These are phyloP conservation scores for Neophaeococcomyces mojaviensis DNA, from an alignment of 2,329 filamentous ascomycete genomes.

Conservation along the genomic window DNA sequence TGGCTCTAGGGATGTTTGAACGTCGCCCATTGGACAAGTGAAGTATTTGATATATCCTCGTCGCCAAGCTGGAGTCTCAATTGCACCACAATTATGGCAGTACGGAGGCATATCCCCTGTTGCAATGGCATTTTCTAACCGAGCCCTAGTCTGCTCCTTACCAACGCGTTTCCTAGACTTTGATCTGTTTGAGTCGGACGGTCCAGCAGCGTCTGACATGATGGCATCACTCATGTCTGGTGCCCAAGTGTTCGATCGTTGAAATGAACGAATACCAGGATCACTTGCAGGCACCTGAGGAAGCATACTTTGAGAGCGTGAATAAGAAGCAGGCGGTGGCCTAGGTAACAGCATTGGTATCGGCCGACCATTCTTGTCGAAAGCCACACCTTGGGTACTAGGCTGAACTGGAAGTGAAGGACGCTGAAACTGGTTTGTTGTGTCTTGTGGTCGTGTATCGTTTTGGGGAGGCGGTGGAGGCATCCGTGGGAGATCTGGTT, in stretches of 20 bases:
- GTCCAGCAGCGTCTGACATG: slow-evolving; percentile 32
- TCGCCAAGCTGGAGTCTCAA: slow-evolving; percentile 94
- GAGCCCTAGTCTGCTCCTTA: slow-evolving; percentile 55
- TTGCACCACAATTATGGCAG: slow-evolving; percentile 87
- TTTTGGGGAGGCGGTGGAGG: slow-evolving; percentile 1
- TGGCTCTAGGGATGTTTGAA: slow-evolving; percentile 65
- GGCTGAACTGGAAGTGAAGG: neutral
- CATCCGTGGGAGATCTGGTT: slow-evolving; percentile 9
- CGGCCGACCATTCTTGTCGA: slow-evolving; percentile 7
- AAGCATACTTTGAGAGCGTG: slow-evolving; percentile 4
- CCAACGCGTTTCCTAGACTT: slow-evolving; percentile 55
- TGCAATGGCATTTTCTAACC: slow-evolving; percentile 54
- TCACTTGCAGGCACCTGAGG: slow-evolving; percentile 44
- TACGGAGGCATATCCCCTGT: slow-evolving; percentile 79
- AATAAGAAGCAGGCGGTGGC: slow-evolving; percentile 9
- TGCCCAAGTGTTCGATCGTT: slow-evolving; percentile 39
- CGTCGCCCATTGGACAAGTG: slow-evolving; percentile 60
- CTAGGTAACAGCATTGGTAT: slow-evolving; percentile 13
- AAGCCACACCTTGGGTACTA: neutral
- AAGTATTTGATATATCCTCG: slow-evolving; percentile 79
- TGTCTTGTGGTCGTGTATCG: neutral
- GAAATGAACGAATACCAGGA: slow-evolving; percentile 37
- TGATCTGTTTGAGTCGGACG: slow-evolving; percentile 31
- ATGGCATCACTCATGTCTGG: slow-evolving; percentile 38
- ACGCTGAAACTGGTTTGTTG: neutral